Evolutionary conservation across 176 grass and related monocot genomes (phyloP), one percentile per base, ranked within the genome.

Genomic region (Raddia guianensis): DNA sequence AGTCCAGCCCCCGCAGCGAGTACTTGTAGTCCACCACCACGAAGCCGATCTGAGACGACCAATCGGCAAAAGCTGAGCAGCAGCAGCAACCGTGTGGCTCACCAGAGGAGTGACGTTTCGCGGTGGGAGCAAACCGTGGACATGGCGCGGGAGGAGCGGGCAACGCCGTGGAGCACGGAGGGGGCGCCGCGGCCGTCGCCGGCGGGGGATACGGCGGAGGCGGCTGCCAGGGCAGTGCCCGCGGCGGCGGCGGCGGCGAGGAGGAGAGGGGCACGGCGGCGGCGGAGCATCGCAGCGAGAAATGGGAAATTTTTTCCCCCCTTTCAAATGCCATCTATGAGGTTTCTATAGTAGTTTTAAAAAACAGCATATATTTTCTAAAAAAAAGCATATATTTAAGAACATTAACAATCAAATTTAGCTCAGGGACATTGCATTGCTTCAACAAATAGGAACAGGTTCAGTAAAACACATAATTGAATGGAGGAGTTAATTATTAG

Each of bases 11-110:
- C 48, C 78, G 84, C 8, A 98, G 81, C 7, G 86, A 91, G 77
- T 91, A 94, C 66, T 94, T 98, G 88, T 98, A 98, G 73, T 98
- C 92, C 55, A 68, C 81, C 58, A 87, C 78, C 60, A 98, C 74
- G 48, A 91, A 94, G 49, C 83, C 81, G 65, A 98, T 98, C 95
- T 95, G 80, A 65, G 77, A 18, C 44, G 84, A 52, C 11, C 13
- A n/a, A 5, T 16, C 5, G 34, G 44, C 7, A 19, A 44, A 11
- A 88, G 66, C 9, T 83, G 68, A 72, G 58, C 6, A 43, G 6
- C 6, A 43, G 6, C 20, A 72, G 50, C 69, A 74, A 49, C 57
- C 9, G 37, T 5, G 3, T 7, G 37, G 8, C 61, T 18, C 35
- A 8, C 48, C 40, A 33, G 1, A 63, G 35, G 0, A 45, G 21